Percentiles rank a stretch among this genome's conserved stretches.
These are phyloP conservation scores for Trichosporon coremiiforme DNA, from an alignment of 1,284 basidiomycete genomes.

Conservation along the genomic window DNA sequence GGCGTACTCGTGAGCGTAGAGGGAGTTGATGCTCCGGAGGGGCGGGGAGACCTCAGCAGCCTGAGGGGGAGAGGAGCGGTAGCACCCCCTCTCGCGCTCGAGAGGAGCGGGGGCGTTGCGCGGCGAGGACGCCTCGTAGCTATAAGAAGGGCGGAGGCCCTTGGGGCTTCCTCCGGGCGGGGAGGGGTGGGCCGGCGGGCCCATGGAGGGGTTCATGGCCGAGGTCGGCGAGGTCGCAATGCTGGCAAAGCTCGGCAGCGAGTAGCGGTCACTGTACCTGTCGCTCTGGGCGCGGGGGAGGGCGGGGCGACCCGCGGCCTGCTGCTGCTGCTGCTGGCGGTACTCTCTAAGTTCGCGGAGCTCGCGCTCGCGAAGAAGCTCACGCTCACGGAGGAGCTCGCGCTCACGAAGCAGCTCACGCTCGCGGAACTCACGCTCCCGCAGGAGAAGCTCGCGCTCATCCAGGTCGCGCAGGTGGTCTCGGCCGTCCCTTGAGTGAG, in stretches of 20 bases:
- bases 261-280: slow-evolving; percentile 24
- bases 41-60: slow-evolving; percentile 18
- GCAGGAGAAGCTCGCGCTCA: slow-evolving; percentile 21
- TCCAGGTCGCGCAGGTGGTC: slow-evolving; percentile 20
- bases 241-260: slow-evolving; percentile 27
- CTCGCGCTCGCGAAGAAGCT: slow-evolving; percentile 21
- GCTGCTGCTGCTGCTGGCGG: slow-evolving; percentile 18
- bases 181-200: slow-evolving; percentile 8
- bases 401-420: slow-evolving; percentile 19
- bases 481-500: not conserved
- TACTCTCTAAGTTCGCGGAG: slow-evolving; percentile 22
- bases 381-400: slow-evolving; percentile 27
- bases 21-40: slow-evolving; percentile 22
- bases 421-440: slow-evolving; percentile 19
- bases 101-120: slow-evolving; percentile 9
- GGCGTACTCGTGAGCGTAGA: not conserved
- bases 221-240: slow-evolving; percentile 21
- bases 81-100: slow-evolving; percentile 10
- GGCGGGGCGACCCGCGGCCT: slow-evolving; percentile 17
- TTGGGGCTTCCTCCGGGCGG: slow-evolving; percentile 4
- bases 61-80: slow-evolving; percentile 19
- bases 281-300: slow-evolving; percentile 30
- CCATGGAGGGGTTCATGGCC: slow-evolving; percentile 27
- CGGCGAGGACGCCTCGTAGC: slow-evolving; percentile 22
- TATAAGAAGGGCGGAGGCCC: slow-evolving; percentile 27